Evolutionary conservation across 441 rosid genomes (phyloP), one percentile per base, ranked within the genome.

Genomic region (Brassica balearica): DNA sequence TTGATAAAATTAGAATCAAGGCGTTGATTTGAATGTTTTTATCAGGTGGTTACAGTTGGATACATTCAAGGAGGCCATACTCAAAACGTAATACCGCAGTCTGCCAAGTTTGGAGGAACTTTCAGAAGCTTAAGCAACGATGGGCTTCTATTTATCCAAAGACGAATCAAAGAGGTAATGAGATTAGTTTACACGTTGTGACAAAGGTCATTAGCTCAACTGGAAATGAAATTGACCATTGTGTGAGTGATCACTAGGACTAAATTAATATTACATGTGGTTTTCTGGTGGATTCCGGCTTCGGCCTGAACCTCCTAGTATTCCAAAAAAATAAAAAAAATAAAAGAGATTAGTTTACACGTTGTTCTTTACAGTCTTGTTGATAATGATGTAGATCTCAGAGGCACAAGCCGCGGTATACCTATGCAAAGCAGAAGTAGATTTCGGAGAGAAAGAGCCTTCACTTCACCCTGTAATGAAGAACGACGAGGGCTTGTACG

Each of bases 161-260:
- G 81, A 75, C 84, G 93, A 67, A 88, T 91, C 78, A 86, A 73
- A 82, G 86, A 90, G 88, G 95, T 86, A 68, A n/a, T n/a, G n/a
- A n/a, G n/a, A n/a, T n/a, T n/a, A n/a, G n/a, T n/a, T n/a, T n/a
- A n/a, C n/a, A n/a, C n/a, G n/a, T n/a, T n/a, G n/a, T n/a, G n/a
- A n/a, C n/a, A n/a, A n/a, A n/a, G n/a, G n/a, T n/a, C n/a, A n/a
- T n/a, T n/a, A n/a, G n/a, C n/a, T n/a, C n/a, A n/a, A n/a, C n/a
- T n/a, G n/a, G n/a, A n/a, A n/a, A n/a, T n/a, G n/a, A n/a, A n/a
- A n/a, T n/a, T n/a, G n/a, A n/a, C n/a, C n/a, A n/a, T n/a, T n/a
- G n/a, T n/a, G n/a, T n/a, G n/a, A n/a, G n/a, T n/a, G n/a, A n/a
- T n/a, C n/a, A n/a, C n/a, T n/a, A n/a, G 38, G 38, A 34, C 38